These are phyloP conservation scores for Polyplosphaeria fusca DNA, from an alignment of 495 filamentous ascomycete species.

Conservation along the genomic window DNA sequence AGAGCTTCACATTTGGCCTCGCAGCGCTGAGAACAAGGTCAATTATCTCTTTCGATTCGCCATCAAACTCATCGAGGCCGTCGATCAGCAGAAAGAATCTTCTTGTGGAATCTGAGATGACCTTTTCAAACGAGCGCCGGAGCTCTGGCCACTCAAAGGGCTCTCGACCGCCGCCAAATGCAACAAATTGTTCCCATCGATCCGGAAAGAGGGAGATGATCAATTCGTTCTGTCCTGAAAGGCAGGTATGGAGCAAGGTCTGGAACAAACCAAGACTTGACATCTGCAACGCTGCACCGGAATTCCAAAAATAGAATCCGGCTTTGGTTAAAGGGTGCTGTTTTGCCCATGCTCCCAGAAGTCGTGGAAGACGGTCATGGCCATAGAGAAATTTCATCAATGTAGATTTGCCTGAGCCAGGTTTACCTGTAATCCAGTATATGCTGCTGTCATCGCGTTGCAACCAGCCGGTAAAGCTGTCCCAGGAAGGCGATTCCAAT, in stretches of 20 bases:
- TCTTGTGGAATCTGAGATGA: not conserved
- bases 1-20: not conserved
- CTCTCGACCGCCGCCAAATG: not conserved
- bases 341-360: not conserved
- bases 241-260: not conserved
- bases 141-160: not conserved
- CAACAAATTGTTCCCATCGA: not conserved
- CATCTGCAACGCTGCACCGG: constrained; percentile 2
- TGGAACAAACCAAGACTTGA: constrained; percentile 1
- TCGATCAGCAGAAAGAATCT: constrained; percentile 15
- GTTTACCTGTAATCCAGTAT: not conserved
- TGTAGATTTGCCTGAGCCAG: not conserved
- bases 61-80: constrained; percentile 13
- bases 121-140: not conserved
- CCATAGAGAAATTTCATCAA: not conserved
- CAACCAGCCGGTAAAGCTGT: not conserved
- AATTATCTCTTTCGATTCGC: not conserved
- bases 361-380: not conserved
- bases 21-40: not conserved
- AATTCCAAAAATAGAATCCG: constrained; percentile 13
- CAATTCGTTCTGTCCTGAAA: not conserved
- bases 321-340: not conserved
- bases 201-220: not conserved
- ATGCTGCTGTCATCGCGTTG: not conserved
- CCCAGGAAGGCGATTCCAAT: too few species aligned